phyloP scores from a whole-genome alignment of 2,329 filamentous ascomycete species.

The Fusarium drepaniforme region DNA sequence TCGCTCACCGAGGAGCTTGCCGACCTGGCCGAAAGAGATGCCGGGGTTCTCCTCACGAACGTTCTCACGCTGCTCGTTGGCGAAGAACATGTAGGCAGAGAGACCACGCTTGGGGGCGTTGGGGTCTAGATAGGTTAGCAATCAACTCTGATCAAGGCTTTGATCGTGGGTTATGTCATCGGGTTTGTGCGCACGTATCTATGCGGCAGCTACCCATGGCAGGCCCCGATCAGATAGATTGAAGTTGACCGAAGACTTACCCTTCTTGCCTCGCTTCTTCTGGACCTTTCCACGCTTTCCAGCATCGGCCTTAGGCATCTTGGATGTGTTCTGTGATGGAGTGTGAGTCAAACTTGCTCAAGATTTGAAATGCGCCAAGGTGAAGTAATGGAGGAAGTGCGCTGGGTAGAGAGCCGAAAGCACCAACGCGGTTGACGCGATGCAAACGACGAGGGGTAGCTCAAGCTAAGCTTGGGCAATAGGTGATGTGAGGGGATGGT shows the following conservation, averaged over 20 bases:
- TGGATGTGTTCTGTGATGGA: constrained; percentile 51
- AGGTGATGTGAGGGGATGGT: constrained; percentile 15
- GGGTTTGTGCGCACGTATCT: neutral
- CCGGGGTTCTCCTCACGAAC: constrained; percentile 98
- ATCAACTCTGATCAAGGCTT: neutral
- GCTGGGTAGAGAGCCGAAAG: neutral
- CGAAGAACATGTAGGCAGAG: constrained; percentile 99
- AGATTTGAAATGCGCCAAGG: neutral
- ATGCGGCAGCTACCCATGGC: neutral
- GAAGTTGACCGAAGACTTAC: constrained; percentile 53
- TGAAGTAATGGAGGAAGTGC: neutral
- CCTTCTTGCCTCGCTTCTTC: constrained; percentile 71
- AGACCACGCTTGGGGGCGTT: constrained; percentile 99
- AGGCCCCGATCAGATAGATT: neutral
- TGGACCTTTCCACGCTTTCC: constrained; percentile 67
- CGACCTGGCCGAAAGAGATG: constrained; percentile 98
- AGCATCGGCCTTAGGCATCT: constrained; percentile 69
- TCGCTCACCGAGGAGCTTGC: constrained; percentile 97
- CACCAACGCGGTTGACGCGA: neutral
- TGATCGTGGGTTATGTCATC: neutral
- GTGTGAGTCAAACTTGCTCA: constrained; percentile 37
- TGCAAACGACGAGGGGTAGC: constrained; percentile 38
- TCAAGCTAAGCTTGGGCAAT: constrained; percentile 27
- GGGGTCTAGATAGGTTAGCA: constrained; percentile 72
- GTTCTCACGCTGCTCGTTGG: constrained; percentile 98